phyloP scores from a whole-genome alignment of 129 eudicot species.

The Artemisia tridentata region DNA sequence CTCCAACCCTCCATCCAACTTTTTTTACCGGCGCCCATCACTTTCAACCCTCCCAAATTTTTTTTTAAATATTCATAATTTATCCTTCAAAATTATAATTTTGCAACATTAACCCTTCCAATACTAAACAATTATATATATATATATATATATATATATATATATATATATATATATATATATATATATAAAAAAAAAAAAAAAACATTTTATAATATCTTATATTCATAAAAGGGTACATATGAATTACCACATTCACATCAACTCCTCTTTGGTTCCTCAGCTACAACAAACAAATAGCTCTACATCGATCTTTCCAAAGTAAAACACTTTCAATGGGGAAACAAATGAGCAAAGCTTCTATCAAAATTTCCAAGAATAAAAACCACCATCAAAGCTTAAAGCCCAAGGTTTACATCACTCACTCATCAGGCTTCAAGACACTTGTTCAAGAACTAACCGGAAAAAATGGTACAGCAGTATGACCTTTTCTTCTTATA shows the following conservation, averaged over 20 bases:
- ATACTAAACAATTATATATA: too few relatives aligned
- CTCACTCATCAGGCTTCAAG: slow-evolving; percentile 56
- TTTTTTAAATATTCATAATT: too few relatives aligned
- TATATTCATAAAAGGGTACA: slow-evolving; percentile 7
- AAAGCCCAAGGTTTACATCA: slow-evolving; percentile 62
- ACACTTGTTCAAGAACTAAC: slow-evolving; percentile 65
- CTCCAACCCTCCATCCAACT: too few relatives aligned
- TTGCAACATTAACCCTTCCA: too few relatives aligned
- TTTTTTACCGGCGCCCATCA: too few relatives aligned
- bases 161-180: too few relatives aligned
- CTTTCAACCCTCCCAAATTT: too few relatives aligned
- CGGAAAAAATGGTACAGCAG: slow-evolving; percentile 32
- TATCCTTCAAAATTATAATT: too few relatives aligned
- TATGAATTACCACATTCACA: slow-evolving; percentile 28
- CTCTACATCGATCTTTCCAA: slow-evolving; percentile 27
- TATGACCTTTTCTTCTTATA: too few relatives aligned
- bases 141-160: too few relatives aligned
- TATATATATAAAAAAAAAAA: too few relatives aligned
- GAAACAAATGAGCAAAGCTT: slow-evolving; percentile 41
- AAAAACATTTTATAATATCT: slow-evolving; percentile 33
- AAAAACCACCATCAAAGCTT: slow-evolving; percentile 17
- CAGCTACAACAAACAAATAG: slow-evolving; percentile 39
- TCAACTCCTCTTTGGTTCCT: slow-evolving; percentile 42
- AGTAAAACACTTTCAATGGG: slow-evolving; percentile 30
- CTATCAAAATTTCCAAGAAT: slow-evolving; percentile 36